Evolutionary conservation across 495 filamentous ascomycete genomes (phyloP).

Genomic region (Coniosporium apollinis): DNA sequence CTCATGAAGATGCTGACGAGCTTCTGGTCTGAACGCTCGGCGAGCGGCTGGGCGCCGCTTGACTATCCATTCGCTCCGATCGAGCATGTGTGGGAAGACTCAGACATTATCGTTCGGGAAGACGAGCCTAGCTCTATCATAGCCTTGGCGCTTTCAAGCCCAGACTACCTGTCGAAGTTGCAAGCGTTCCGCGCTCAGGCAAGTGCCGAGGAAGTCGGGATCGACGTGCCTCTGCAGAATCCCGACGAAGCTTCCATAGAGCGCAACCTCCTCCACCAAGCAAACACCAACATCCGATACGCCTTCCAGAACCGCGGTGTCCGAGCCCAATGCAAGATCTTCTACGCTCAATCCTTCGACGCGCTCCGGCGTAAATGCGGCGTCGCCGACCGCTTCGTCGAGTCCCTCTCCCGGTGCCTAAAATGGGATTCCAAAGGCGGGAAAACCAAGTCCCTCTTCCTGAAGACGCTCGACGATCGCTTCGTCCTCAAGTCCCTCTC

Average conservation of each 20-base stretch:
- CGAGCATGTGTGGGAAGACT: slow-evolving; percentile 93
- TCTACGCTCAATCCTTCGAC: slow-evolving; percentile 96
- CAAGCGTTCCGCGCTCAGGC: slow-evolving; percentile 44
- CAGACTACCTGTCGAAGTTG: slow-evolving; percentile 71
- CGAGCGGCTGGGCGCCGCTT: slow-evolving; percentile 85
- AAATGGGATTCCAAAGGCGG: slow-evolving; percentile 99
- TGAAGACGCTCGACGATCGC: slow-evolving; percentile 90
- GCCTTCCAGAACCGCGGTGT: slow-evolving; percentile 83
- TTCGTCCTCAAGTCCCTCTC: slow-evolving; percentile 84
- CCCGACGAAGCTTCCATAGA: slow-evolving; percentile 22
- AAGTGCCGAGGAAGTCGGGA: neutral
- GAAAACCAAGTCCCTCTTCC: slow-evolving; percentile 94
- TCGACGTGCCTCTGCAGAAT: no score
- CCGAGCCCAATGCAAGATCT: slow-evolving; percentile 93
- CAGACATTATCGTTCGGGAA: slow-evolving; percentile 92
- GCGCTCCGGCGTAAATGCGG: slow-evolving; percentile 85
- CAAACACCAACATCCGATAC: slow-evolving; percentile 85
- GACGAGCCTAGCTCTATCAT: slow-evolving; percentile 95
- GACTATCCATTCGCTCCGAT: slow-evolving; percentile 79
- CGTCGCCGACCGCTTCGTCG: slow-evolving; percentile 80
- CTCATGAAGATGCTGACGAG: slow-evolving; percentile 88
- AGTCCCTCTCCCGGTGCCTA: slow-evolving; percentile 82
- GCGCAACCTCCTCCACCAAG: slow-evolving; percentile 47
- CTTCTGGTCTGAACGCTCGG: slow-evolving; percentile 96
- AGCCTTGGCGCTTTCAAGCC: slow-evolving; percentile 73